Conservation (phyloP, 192 early-diverging fungal genomes). For the Linnemannia schmuckeri region DNA sequence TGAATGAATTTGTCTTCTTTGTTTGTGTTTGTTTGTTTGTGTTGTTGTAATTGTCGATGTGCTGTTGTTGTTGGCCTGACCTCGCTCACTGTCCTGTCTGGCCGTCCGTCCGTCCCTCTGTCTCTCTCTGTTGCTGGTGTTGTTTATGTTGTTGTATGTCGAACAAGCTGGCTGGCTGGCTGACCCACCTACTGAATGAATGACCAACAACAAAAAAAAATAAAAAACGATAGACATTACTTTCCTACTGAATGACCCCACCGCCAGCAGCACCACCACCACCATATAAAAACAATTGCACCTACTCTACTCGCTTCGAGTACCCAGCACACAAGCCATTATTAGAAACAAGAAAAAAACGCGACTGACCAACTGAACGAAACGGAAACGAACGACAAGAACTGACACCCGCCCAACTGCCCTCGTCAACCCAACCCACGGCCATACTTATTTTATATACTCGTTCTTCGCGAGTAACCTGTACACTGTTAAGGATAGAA, state of each 20-base stretch:
- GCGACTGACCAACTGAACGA: background rate
- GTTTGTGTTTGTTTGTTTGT: background rate
- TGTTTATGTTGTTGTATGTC: background rate
- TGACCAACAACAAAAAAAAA: background rate
- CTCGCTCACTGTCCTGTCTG: background rate
- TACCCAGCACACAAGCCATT: background rate
- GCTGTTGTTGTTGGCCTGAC: slow-evolving; percentile 2
- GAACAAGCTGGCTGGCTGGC: background rate
- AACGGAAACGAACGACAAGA: background rate
- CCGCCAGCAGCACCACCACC: background rate
- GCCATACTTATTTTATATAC: background rate
- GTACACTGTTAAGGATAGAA: background rate
- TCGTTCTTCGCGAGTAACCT: background rate
- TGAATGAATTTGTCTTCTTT: background rate
- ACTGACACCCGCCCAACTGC: background rate
- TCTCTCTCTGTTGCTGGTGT: background rate
- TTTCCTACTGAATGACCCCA: background rate
- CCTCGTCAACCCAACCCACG: slow-evolving; percentile 6
- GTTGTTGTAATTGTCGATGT: background rate
- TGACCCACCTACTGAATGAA: background rate
- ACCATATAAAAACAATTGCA: no score
- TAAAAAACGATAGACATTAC: background rate
- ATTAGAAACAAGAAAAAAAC: background rate
- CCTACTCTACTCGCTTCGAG: no score
- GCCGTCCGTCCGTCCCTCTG: background rate